A percentile compares a stretch with the other conserved stretches of the same genome.
These are phyloP conservation scores for Flaveria floridana DNA, from an alignment of 140 eudicot genomes.

Conservation along the genomic window DNA sequence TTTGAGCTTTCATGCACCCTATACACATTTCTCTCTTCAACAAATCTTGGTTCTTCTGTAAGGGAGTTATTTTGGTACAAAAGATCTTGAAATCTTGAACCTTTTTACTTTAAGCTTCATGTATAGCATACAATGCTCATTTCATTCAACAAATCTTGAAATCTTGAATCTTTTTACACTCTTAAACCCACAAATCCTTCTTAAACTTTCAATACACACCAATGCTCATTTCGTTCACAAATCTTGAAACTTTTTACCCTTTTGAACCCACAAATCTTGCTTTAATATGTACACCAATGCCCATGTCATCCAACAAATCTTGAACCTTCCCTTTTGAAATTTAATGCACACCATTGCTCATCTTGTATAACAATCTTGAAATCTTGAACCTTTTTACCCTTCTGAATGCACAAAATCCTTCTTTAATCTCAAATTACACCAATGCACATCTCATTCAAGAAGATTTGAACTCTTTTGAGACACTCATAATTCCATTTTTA, in stretches of 20 bases:
- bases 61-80: background rate
- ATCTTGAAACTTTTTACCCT: background rate
- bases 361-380: slow-evolving; percentile 10
- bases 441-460: slow-evolving; percentile 12
- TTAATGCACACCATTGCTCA: slow-evolving; percentile 3
- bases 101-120: slow-evolving; percentile 14
- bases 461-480: background rate
- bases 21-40: slow-evolving; percentile 20
- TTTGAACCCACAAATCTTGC: background rate
- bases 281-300: background rate
- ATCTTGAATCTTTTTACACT: background rate
- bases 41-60: slow-evolving; percentile 14
- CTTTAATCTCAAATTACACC: slow-evolving; percentile 7
- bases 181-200: slow-evolving; percentile 14
- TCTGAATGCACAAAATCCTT: background rate
- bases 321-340: slow-evolving; percentile 8
- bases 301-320: background rate
- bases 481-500: background rate
- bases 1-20: slow-evolving; percentile 24
- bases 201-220: background rate
- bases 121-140: slow-evolving; percentile 8
- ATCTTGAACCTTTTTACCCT: background rate
- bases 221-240: slow-evolving; percentile 9
- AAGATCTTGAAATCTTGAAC: slow-evolving; percentile 14
- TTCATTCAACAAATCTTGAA: slow-evolving; percentile 15